Conservation (phyloP, 2,329 filamentous ascomycete species). For the Phialocephala subalpina region DNA sequence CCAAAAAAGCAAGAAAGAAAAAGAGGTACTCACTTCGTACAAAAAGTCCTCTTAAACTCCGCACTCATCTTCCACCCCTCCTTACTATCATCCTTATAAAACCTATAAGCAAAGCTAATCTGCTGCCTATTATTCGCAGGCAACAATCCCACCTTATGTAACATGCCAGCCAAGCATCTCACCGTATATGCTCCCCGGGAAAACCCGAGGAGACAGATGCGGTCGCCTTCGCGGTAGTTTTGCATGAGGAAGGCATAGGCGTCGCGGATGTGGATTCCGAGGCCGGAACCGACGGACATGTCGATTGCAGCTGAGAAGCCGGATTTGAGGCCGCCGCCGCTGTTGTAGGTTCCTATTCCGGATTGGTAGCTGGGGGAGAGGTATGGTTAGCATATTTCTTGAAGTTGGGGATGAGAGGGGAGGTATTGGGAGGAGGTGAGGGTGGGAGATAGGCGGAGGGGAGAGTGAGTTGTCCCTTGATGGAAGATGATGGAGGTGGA, state of each 20-base stretch:
- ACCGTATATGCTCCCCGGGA: constrained; percentile 59
- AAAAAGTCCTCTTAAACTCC: constrained; percentile 55
- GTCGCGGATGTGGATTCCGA: constrained; percentile 51
- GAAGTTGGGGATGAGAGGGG: background rate
- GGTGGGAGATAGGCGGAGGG: too few species aligned
- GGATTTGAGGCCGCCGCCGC: constrained; percentile 48
- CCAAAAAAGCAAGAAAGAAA: too few species aligned
- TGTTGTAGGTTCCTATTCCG: constrained; percentile 55
- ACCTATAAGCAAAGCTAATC: constrained; percentile 52
- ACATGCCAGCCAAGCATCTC: constrained; percentile 54
- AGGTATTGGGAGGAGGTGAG: background rate
- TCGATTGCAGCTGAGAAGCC: constrained; percentile 50
- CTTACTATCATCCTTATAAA: constrained; percentile 51
- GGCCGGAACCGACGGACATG: constrained; percentile 52
- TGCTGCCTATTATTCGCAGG: constrained; percentile 70
- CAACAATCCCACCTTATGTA: constrained; percentile 52
- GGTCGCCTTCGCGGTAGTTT: constrained; percentile 55
- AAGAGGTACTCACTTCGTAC: too few species aligned
- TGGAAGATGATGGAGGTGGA: too few species aligned
- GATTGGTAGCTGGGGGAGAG: constrained; percentile 52
- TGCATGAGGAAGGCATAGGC: constrained; percentile 56
- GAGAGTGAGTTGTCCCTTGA: too few species aligned
- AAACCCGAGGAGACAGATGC: constrained; percentile 58
- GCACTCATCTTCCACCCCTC: constrained; percentile 50
- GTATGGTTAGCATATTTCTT: constrained; percentile 37